Conservation (phyloP, 2,329 filamentous ascomycete genomes). For the Phialocephala subalpina region DNA sequence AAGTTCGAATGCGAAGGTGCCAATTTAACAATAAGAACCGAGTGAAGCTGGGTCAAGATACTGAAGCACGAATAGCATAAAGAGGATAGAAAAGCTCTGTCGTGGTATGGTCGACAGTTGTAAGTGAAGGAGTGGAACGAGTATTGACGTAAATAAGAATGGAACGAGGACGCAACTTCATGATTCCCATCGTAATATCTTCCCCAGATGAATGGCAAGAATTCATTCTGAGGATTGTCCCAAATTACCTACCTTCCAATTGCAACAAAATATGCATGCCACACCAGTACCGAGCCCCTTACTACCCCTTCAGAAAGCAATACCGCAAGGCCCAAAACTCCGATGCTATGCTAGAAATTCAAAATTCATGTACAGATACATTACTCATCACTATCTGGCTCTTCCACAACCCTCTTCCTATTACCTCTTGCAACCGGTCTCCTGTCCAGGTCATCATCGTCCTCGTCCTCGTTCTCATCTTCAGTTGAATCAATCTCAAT, state of each 20-base stretch:
- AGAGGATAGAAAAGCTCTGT: no score
- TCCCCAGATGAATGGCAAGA: no score
- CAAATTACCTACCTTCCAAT: neutral
- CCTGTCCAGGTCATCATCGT: slow-evolving; percentile 2
- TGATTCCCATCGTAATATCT: no score
- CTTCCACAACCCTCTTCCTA: slow-evolving; percentile 29
- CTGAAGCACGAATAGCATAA: no score
- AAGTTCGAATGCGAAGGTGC: no score
- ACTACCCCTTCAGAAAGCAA: neutral
- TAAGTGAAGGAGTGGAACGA: no score
- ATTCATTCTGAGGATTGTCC: neutral
- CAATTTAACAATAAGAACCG: no score
- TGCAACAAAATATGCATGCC: neutral
- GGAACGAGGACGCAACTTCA: no score
- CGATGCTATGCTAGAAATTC: slow-evolving; percentile 31
- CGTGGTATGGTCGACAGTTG: no score
- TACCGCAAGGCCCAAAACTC: no score
- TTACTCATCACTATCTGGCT: slow-evolving; percentile 39
- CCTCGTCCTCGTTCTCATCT: slow-evolving; percentile 17
- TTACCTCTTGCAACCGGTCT: slow-evolving; percentile 13
- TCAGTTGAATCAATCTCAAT: neutral
- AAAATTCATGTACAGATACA: slow-evolving; percentile 18
- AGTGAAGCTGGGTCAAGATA: no score
- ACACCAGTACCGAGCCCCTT: neutral
- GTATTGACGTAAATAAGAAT: no score